A percentile compares a stretch with the other conserved stretches of the same genome.
These are phyloP conservation scores for Achlya hypogyna DNA, from an alignment of 352 stramenopile species.

Conservation along the genomic window DNA sequence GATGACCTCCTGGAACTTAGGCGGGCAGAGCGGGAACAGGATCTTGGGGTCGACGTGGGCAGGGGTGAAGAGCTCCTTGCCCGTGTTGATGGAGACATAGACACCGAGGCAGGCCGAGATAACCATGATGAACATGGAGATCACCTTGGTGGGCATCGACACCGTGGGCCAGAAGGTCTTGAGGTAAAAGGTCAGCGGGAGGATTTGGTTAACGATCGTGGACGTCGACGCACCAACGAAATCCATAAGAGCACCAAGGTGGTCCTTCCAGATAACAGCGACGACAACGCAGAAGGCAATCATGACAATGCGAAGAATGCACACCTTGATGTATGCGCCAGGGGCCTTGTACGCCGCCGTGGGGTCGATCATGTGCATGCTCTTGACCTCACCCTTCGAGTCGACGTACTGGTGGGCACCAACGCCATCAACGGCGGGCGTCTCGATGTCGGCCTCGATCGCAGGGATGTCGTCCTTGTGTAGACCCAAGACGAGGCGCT, in stretches of 20 bases:
- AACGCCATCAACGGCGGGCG: neutral
- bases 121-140: conserved; percentile 20
- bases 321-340: conserved; percentile 1
- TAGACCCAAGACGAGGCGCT: conserved; percentile 46
- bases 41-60: neutral
- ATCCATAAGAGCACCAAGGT: conserved; percentile 55
- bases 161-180: conserved; percentile 18
- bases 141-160: conserved; percentile 11
- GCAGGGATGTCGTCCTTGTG: conserved; percentile 36
- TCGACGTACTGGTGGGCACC: neutral
- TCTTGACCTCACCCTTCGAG: neutral
- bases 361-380: neutral
- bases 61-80: conserved; percentile 18
- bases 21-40: conserved; percentile 24
- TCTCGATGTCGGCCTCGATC: conserved; percentile 23
- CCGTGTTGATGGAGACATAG: conserved; percentile 19
- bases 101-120: conserved; percentile 14
- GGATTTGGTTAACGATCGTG: conserved; percentile 24
- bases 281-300: conserved; percentile 37
- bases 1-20: conserved; percentile 22
- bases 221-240: conserved; percentile 55
- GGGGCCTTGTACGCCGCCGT: conserved; percentile 1
- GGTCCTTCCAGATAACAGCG: conserved; percentile 37
- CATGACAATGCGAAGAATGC: conserved; percentile 32
- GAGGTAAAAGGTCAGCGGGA: conserved; percentile 18